phyloP scores from a whole-genome alignment of 805 yeast species.

The Kodamaea jinghongensis region DNA sequence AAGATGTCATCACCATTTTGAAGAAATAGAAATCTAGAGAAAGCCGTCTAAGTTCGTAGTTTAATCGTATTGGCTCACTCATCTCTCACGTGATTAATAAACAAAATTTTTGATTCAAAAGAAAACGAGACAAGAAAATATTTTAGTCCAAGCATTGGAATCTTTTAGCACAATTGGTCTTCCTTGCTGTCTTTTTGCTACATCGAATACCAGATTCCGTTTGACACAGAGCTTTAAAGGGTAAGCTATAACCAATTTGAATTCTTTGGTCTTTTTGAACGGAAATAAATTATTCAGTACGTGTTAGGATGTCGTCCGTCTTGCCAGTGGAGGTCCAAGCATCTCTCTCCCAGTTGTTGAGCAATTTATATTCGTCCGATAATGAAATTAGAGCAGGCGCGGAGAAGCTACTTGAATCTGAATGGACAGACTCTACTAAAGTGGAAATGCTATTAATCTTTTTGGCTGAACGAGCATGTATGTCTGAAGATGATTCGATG shows the following conservation, averaged over 20 bases:
- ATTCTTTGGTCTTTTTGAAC: background rate
- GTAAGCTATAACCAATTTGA: too few relatives aligned
- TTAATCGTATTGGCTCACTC: background rate
- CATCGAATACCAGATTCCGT: too few relatives aligned
- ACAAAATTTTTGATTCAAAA: slow-evolving; percentile 1
- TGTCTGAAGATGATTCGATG: slow-evolving; percentile 56
- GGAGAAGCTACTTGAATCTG: slow-evolving; percentile 65
- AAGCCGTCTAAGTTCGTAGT: background rate
- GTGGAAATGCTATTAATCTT: slow-evolving; percentile 72
- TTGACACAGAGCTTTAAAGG: too few relatives aligned
- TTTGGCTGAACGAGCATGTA: slow-evolving; percentile 74
- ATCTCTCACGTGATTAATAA: slow-evolving; percentile 6
- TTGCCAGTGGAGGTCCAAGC: slow-evolving; percentile 61
- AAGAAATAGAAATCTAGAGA: slow-evolving; percentile 47
- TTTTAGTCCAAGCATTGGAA: too few relatives aligned
- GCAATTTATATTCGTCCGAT: slow-evolving; percentile 62
- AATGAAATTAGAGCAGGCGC: slow-evolving; percentile 74
- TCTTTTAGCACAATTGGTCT: too few relatives aligned
- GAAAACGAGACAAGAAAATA: background rate
- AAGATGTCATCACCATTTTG: slow-evolving; percentile 94
- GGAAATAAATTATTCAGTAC: slow-evolving; percentile 8
- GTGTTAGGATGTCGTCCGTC: slow-evolving; percentile 30
- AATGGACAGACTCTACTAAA: slow-evolving; percentile 70
- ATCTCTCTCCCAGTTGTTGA: slow-evolving; percentile 54
- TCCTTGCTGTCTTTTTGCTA: too few relatives aligned